These are phyloP conservation scores for Clitocybe nebularis DNA, from an alignment of 1,284 basidiomycete genomes.

Conservation along the genomic window DNA sequence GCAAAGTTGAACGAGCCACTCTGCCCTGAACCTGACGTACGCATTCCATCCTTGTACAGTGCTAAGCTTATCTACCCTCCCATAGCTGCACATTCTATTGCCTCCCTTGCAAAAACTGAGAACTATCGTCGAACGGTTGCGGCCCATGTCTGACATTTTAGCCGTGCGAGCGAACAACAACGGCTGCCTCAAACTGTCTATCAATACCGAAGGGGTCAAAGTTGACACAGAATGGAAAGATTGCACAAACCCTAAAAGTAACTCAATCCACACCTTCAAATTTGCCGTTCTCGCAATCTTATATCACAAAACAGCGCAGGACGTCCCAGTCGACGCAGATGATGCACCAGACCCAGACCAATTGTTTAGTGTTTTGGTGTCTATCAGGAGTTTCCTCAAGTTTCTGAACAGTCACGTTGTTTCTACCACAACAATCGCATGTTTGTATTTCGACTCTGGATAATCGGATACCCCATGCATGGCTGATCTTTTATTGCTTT, in stretches of 20 bases:
- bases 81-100: constrained; percentile 77
- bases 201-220: constrained; percentile 65
- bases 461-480: no score
- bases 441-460: constrained; percentile 38
- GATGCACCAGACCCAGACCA: constrained; percentile 46
- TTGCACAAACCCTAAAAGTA: constrained; percentile 68
- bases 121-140: constrained; percentile 73
- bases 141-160: constrained; percentile 74
- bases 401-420: constrained; percentile 83
- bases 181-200: constrained; percentile 64
- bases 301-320: constrained; percentile 19
- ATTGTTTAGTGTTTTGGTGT: constrained; percentile 66
- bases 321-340: constrained; percentile 28
- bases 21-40: constrained; percentile 86
- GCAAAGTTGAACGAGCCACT: constrained; percentile 74
- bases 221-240: constrained; percentile 83
- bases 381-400: constrained; percentile 75
- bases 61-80: background rate
- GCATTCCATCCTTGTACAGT: constrained; percentile 8
- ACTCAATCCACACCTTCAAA: constrained; percentile 19
- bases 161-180: constrained; percentile 64
- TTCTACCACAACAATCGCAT: constrained; percentile 84
- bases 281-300: background rate
- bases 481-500: constrained; percentile 6
- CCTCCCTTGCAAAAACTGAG: constrained; percentile 77